These are phyloP conservation scores for Orychophragmus violaceus DNA, from an alignment of 345 rosid species.

Conservation along the genomic window DNA sequence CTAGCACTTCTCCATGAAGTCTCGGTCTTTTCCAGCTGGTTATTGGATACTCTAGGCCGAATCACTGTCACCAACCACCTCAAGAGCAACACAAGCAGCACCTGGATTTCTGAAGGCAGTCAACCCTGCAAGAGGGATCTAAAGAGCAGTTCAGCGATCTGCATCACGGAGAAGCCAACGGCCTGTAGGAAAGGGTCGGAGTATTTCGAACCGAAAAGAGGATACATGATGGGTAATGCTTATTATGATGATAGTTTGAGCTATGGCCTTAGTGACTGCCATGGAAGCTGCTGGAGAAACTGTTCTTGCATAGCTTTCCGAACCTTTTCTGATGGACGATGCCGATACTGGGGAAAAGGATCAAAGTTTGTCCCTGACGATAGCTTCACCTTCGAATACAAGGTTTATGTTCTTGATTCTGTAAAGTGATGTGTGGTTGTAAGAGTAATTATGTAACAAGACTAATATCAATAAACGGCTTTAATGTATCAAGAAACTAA, in stretches of 20 bases:
- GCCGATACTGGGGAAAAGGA: slow-evolving; percentile 42
- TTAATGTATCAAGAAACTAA: slow-evolving; percentile 23
- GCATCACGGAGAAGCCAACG: slow-evolving; percentile 40
- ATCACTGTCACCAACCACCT: slow-evolving; percentile 33
- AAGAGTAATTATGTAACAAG: slow-evolving; percentile 2
- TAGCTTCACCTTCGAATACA: slow-evolving; percentile 4
- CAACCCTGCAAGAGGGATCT: slow-evolving; percentile 32
- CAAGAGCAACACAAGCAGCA: background rate
- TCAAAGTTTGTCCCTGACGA: slow-evolving; percentile 31
- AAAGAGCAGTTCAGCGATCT: slow-evolving; percentile 39
- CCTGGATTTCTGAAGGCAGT: slow-evolving; percentile 29
- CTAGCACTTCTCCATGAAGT: no score
- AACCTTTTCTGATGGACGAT: slow-evolving; percentile 29
- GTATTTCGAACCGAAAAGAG: slow-evolving; percentile 41
- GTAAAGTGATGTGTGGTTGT: slow-evolving; percentile 16
- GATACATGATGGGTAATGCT: slow-evolving; percentile 21
- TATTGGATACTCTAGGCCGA: slow-evolving; percentile 43
- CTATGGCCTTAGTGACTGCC: slow-evolving; percentile 50
- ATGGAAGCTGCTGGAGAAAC: slow-evolving; percentile 53
- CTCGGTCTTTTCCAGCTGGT: slow-evolving; percentile 42
- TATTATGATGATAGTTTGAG: slow-evolving; percentile 21
- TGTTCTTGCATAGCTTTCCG: slow-evolving; percentile 49
- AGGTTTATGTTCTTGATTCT: slow-evolving; percentile 34
- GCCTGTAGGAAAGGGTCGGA: slow-evolving; percentile 44
- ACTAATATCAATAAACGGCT: slow-evolving; percentile 12